These are phyloP conservation scores for Saccharomyces hybrid DNA, from an alignment of 1,139 yeast genomes.

Conservation along the genomic window DNA sequence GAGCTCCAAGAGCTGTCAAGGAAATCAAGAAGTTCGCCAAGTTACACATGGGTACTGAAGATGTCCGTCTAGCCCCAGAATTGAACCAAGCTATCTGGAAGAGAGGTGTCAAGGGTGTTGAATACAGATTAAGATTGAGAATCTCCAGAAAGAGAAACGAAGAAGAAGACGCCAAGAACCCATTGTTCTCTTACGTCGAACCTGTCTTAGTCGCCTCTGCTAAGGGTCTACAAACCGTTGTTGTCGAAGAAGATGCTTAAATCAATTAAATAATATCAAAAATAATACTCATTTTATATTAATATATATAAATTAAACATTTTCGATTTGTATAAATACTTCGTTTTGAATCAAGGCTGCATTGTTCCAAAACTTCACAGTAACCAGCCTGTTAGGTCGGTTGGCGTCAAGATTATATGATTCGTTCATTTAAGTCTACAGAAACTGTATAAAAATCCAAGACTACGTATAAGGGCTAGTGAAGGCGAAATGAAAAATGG, in stretches of 20 bases:
- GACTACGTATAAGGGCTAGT: neutral
- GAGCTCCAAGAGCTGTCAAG: constrained; percentile 99
- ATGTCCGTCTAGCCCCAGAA: constrained; percentile 98
- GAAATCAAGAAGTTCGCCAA: constrained; percentile 98
- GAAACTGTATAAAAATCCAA: neutral
- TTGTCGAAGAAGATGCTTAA: constrained; percentile 82
- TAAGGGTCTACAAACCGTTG: constrained; percentile 97
- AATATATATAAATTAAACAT: constrained; percentile 8
- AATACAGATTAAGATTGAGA: constrained; percentile 96
- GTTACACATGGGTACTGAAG: constrained; percentile 98
- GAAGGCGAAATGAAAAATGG: constrained; percentile 3
- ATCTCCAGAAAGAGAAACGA: constrained; percentile 99
- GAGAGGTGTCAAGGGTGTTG: constrained; percentile 99
- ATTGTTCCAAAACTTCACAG: too few relatives aligned
- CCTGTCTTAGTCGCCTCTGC: constrained; percentile 90
- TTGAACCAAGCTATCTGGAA: constrained; percentile 98
- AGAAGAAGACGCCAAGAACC: constrained; percentile 99
- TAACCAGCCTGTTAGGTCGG: too few relatives aligned
- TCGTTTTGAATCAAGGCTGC: too few relatives aligned
- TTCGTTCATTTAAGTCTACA: too few relatives aligned
- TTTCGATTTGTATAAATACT: constrained; percentile 8
- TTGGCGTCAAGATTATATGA: too few relatives aligned
- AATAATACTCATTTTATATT: constrained; percentile 10
- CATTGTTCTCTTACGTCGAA: constrained; percentile 97
- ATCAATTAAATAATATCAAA: constrained; percentile 19